phyloP scores from a whole-genome alignment of 2,329 filamentous ascomycete species.

The Ophiognomonia clavigignenti-juglandacearum region DNA sequence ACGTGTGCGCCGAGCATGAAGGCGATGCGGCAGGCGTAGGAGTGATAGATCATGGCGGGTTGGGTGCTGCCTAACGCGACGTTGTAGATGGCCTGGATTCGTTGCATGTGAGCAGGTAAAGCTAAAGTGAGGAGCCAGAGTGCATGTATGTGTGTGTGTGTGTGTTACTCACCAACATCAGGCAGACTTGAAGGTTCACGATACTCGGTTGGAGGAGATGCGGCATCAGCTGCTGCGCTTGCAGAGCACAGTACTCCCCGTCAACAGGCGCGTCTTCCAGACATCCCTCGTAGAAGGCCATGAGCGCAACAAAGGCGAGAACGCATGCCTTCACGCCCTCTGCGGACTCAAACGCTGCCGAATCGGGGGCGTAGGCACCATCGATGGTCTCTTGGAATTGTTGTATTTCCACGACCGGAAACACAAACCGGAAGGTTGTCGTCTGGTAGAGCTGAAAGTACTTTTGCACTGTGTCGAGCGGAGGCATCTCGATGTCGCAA shows the following conservation, averaged over 20 bases:
- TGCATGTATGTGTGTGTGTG: too few species aligned
- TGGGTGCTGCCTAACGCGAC: slow-evolving; percentile 42
- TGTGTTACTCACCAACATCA: slow-evolving; percentile 48
- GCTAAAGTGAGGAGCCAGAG: too few species aligned
- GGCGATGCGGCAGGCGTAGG: slow-evolving; percentile 41
- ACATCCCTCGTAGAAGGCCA: slow-evolving; percentile 19
- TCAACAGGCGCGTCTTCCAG: slow-evolving; percentile 26
- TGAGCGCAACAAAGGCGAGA: slow-evolving; percentile 41
- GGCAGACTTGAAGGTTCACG: slow-evolving; percentile 37
- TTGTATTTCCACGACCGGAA: slow-evolving; percentile 42
- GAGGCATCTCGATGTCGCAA: slow-evolving; percentile 29
- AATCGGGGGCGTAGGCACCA: neutral
- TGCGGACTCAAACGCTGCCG: neutral
- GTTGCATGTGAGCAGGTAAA: neutral
- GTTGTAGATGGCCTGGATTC: slow-evolving; percentile 34
- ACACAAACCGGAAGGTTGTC: slow-evolving; percentile 23
- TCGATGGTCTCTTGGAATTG: slow-evolving; percentile 36
- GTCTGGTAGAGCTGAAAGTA: slow-evolving; percentile 28
- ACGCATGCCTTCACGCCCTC: slow-evolving; percentile 35
- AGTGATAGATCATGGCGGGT: slow-evolving; percentile 36
- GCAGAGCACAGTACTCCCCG: slow-evolving; percentile 33
- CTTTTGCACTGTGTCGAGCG: slow-evolving; percentile 22
- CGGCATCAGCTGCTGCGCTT: slow-evolving; percentile 36
- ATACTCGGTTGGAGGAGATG: slow-evolving; percentile 39
- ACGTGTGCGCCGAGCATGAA: slow-evolving; percentile 45